A percentile compares a stretch with the other conserved stretches of the same genome.
Evolutionary conservation across 805 yeast genomes (phyloP).

Genomic region (Kluyveromyces siamensis): DNA sequence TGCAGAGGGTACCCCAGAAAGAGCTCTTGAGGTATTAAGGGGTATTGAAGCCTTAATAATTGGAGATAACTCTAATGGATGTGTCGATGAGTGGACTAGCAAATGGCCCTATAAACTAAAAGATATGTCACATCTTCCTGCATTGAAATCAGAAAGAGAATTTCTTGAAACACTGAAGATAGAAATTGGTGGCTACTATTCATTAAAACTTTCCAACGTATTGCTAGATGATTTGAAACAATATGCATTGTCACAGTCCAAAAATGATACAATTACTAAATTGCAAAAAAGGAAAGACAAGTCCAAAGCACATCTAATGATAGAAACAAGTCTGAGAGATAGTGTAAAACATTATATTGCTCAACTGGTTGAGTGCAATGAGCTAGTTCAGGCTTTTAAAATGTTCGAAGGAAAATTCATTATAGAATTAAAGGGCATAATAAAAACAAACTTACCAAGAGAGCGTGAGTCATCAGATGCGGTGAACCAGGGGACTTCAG

Average conservation of each 20-base stretch:
- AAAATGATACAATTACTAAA: slow-evolving; percentile 42
- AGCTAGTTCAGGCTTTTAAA: slow-evolving; percentile 50
- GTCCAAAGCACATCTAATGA: slow-evolving; percentile 28
- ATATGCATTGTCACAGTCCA: slow-evolving; percentile 44
- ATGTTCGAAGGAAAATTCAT: slow-evolving; percentile 61
- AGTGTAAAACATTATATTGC: slow-evolving; percentile 39
- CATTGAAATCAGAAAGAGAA: slow-evolving; percentile 35
- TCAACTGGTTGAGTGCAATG: slow-evolving; percentile 55
- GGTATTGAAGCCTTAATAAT: slow-evolving; percentile 46
- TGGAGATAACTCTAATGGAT: slow-evolving; percentile 37
- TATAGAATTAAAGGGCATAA: slow-evolving; percentile 62
- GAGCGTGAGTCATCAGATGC: slow-evolving; percentile 7
- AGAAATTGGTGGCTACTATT: slow-evolving; percentile 64
- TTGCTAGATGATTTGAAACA: slow-evolving; percentile 53
- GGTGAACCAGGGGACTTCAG: slow-evolving; percentile 21
- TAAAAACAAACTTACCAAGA: slow-evolving; percentile 53
- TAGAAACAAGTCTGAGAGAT: slow-evolving; percentile 34
- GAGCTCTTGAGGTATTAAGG: slow-evolving; percentile 51
- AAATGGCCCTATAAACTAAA: slow-evolving; percentile 35
- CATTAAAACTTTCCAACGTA: slow-evolving; percentile 44
- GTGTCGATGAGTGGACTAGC: slow-evolving; percentile 23
- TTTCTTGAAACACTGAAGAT: slow-evolving; percentile 45
- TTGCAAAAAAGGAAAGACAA: slow-evolving; percentile 25
- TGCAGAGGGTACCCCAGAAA: slow-evolving; percentile 24
- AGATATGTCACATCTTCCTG: slow-evolving; percentile 26